A percentile compares a stretch with the other conserved stretches of the same genome.
phyloP scores from a whole-genome alignment of 768 basidiomycete species.

The Rhizopogon vinicolor region DNA sequence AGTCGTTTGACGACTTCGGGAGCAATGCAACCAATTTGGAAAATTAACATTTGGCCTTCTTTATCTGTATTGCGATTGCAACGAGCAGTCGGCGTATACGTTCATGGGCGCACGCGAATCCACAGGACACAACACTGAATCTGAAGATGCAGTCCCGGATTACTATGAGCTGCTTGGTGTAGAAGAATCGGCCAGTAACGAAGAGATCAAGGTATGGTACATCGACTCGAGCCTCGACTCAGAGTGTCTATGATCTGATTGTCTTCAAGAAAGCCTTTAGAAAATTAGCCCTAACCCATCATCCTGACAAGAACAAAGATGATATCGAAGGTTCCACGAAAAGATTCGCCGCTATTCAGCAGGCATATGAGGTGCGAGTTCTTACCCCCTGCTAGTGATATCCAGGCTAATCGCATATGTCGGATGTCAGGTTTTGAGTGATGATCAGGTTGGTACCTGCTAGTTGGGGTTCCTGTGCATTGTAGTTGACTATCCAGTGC shows the following conservation, averaged over 20 bases:
- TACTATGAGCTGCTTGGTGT: constrained; percentile 84
- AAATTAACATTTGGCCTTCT: too few species aligned
- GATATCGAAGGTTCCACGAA: constrained; percentile 84
- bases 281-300: constrained; percentile 76
- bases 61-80: neutral
- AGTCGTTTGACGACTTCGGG: too few species aligned
- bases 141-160: constrained; percentile 38
- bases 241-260: constrained; percentile 4
- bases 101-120: constrained; percentile 73
- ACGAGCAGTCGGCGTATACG: neutral
- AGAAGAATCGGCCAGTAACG: constrained; percentile 74
- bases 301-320: constrained; percentile 84
- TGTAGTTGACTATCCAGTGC: constrained; percentile 5
- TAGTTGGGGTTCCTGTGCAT: constrained; percentile 1
- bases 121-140: constrained; percentile 30
- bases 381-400: neutral
- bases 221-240: neutral
- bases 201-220: constrained; percentile 77
- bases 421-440: constrained; percentile 70
- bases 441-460: constrained; percentile 73
- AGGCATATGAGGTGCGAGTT: constrained; percentile 83
- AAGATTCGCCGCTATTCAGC: constrained; percentile 83
- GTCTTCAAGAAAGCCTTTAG: constrained; percentile 69
- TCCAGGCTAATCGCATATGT: neutral
- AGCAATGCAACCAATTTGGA: too few species aligned